Conservation (phyloP, 2,329 filamentous ascomycete species). For the Elsinoe arachidis region DNA sequence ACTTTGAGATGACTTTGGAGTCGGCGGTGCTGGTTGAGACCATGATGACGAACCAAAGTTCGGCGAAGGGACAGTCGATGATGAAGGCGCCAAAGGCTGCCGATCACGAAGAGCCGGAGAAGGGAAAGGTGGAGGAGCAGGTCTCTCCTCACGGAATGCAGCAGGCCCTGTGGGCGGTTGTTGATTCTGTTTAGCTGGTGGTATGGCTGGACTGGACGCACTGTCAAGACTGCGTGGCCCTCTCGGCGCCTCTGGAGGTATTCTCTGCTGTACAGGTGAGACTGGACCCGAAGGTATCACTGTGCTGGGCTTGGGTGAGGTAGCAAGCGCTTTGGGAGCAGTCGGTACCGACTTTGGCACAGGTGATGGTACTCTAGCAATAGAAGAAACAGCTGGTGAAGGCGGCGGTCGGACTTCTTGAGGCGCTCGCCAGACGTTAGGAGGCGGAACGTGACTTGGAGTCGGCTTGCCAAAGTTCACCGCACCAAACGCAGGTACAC, state of each 20-base stretch:
- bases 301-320: constrained; percentile 22
- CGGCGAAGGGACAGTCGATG: neutral
- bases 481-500: constrained; percentile 48
- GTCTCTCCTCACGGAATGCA: constrained; percentile 1
- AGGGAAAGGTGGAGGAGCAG: neutral
- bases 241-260: constrained; percentile 25
- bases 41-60: constrained; percentile 1
- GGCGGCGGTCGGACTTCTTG: constrained; percentile 21
- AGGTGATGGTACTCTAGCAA: constrained; percentile 12
- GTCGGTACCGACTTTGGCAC: constrained; percentile 21
- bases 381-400: constrained; percentile 1
- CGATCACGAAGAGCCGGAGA: neutral
- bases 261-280: constrained; percentile 6
- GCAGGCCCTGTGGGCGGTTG: constrained; percentile 4
- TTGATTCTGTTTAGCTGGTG: neutral
- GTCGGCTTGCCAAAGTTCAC: constrained; percentile 19
- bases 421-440: constrained; percentile 36
- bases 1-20: constrained; percentile 2
- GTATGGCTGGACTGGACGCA: constrained; percentile 14
- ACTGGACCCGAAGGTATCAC: constrained; percentile 23
- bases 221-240: constrained; percentile 26
- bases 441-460: constrained; percentile 18
- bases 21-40: constrained; percentile 5
- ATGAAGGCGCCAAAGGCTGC: neutral
- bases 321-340: constrained; percentile 28